A percentile compares a stretch with the other conserved stretches of the same genome.
Evolutionary conservation across 176 grass and related monocot species (phyloP).

Genomic region (Miscanthus lutarioriparius): DNA sequence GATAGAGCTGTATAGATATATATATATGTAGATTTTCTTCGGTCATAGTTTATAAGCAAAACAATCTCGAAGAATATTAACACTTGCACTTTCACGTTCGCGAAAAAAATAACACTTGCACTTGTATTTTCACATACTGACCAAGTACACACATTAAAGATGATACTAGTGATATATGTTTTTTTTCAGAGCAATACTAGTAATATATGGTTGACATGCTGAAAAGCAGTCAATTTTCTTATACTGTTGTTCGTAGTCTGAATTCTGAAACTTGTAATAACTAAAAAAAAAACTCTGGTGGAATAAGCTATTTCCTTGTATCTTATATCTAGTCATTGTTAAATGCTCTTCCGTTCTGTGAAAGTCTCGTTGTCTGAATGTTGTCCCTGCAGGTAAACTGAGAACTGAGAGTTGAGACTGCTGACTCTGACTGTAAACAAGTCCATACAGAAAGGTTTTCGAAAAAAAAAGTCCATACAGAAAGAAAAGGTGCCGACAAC

Average conservation of each 20-base stretch:
- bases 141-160: neutral
- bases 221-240: neutral
- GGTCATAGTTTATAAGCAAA: neutral
- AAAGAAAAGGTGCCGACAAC: too few species aligned
- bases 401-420: neutral
- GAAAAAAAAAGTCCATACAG: too few species aligned
- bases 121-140: neutral
- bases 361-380: neutral
- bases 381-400: conserved; percentile 11
- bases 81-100: too few species aligned
- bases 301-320: too few species aligned
- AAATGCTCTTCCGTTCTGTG: neutral
- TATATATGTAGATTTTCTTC: neutral
- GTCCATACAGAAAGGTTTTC: too few species aligned
- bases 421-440: neutral
- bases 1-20: neutral
- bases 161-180: neutral
- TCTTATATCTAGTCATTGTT: too few species aligned
- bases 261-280: conserved; percentile 1
- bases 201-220: neutral
- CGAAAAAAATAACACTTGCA: neutral
- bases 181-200: neutral
- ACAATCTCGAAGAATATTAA: neutral
- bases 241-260: neutral
- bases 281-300: neutral